Evolutionary conservation across 2,329 filamentous ascomycete genomes (phyloP), one percentile per base, ranked within the genome.

Genomic region (Cyclaneusma minus): DNA sequence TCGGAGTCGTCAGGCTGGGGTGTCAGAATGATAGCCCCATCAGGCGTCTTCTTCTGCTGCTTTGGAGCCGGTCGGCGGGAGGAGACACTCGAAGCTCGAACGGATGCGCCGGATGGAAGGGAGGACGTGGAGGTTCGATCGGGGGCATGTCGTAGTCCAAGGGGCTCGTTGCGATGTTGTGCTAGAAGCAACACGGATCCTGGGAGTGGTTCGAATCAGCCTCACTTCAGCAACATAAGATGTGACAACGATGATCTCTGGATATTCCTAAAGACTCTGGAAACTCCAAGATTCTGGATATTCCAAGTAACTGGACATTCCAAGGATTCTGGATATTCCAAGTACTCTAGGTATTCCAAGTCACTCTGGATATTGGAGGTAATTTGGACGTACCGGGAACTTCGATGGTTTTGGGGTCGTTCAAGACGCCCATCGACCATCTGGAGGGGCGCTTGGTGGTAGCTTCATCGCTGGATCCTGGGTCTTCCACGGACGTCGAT

Each of bases 1-100:
- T 64, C 59, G 0, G 81, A 84, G 27, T 94, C 84, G 32, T 94
- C 84, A 0, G 87, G 87, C 47, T 95, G 87, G 0, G 87, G 87
- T 0, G 91, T 78, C 9, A 95, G 58, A 29, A 95, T 83, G 41
- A 94, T 83, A 34, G 69, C 66, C 10, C 84, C 84, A 47, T 93
- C 78, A 18, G 64, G 54, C 2, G 84, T 93, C 37, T 62, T 76
- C 58, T 94, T 94, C 54, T 71, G 69, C 23, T 56, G 57, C 10
- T 49, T 40, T 22, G 13, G 23, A 8, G 26, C 23, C 11, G 11
- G 24, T 15, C 14, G 14, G 18, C 12, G 9, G 6, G 22, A 20
- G 14, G 13, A 14, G 13, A 7, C 23, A 8, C 7, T 7, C 11
- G 36, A 25, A 10, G 25, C 22, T 22, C 35, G 29, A 21, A 37